Evolutionary conservation across 2,329 filamentous ascomycete genomes (phyloP).

Genomic region (Scleromitrula shiraiana): DNA sequence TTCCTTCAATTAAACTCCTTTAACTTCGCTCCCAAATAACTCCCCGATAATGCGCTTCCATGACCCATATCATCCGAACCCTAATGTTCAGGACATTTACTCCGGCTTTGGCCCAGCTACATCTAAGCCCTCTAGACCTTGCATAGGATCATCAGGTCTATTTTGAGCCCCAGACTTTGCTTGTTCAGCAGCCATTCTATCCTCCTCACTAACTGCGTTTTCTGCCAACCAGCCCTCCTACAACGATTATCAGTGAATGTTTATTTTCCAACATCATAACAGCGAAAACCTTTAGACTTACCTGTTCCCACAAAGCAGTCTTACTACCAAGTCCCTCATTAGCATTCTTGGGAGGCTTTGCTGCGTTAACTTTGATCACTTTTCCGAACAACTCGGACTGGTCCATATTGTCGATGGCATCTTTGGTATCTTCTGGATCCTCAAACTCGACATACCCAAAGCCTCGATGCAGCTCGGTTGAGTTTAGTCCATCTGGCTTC

Average conservation of each 20-base stretch:
- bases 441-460: slow-evolving; percentile 98
- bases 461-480: slow-evolving; percentile 73
- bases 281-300: slow-evolving; percentile 32
- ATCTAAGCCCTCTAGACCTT: slow-evolving; percentile 86
- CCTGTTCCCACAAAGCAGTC: slow-evolving; percentile 95
- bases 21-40: slow-evolving; percentile 14
- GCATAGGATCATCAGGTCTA: slow-evolving; percentile 77
- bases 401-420: slow-evolving; percentile 99
- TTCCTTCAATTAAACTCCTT: slow-evolving; percentile 5
- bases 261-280: background rate
- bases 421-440: slow-evolving; percentile 72
- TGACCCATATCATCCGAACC: background rate
- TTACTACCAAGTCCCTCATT: slow-evolving; percentile 86
- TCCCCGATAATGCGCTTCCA: slow-evolving; percentile 16
- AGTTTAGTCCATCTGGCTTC: slow-evolving; percentile 74
- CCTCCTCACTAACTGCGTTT: slow-evolving; percentile 77
- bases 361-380: slow-evolving; percentile 83
- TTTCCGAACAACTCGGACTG: slow-evolving; percentile 90
- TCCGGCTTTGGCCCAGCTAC: slow-evolving; percentile 83
- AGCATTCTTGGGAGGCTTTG: slow-evolving; percentile 83
- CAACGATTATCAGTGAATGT: slow-evolving; percentile 15
- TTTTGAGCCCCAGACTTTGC: slow-evolving; percentile 43
- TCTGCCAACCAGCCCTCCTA: slow-evolving; percentile 92
- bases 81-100: slow-evolving; percentile 38
- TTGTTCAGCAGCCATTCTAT: slow-evolving; percentile 53